Evolutionary conservation across 257 asterid species (phyloP), one percentile per base, ranked within the genome.

Genomic region (Nicotiana tabacum): DNA sequence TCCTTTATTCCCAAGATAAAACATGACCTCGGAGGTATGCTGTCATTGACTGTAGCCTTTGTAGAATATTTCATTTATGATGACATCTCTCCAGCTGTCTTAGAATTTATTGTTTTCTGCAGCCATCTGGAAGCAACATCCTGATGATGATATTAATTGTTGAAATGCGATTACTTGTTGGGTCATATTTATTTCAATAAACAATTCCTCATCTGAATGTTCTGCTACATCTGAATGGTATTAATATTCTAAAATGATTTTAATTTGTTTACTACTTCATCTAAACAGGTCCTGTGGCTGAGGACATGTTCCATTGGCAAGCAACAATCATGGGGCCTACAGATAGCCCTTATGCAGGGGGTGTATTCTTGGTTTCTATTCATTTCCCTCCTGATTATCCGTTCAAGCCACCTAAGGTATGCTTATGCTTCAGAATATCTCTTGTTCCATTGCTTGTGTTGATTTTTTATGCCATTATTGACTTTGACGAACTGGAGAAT

Each of bases 251-350:
- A 43, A 1, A 53, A 53, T 53, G 58, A 53, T 53, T 3, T 53
- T 53, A 53, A 13, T 53, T 53, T 53, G 58, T 13, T 15, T 53
- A 53, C 58, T 77, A 15, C 78, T 30, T n/a, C 51, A 17, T n/a
- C 30, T 8, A 67, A 82, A 58, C 81, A 88, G 90, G 90, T 81
- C 90, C 90, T 6, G 90, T 88, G 24, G 90, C 88, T 6, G 90
- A 88, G 56, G 90, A 88, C 62, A 85, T 88, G 90, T 88, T 87
- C 78, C 90, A 87, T 80, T 87, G 90, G 90, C 90, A 87, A 67
- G 90, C 90, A 33, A 87, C 90, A 15, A 88, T 88, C 15, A 88
- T 88, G 90, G 90, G 90, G 37, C 90, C 90, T 78, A 70, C 89
- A 11, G 90, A 88, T 82, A 88, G 90, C 85, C 90, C 90, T 43